Percentiles rank a stretch among this genome's conserved stretches.
phyloP scores from a whole-genome alignment of 2,329 filamentous ascomycete genomes.

The Didymella pomorum region DNA sequence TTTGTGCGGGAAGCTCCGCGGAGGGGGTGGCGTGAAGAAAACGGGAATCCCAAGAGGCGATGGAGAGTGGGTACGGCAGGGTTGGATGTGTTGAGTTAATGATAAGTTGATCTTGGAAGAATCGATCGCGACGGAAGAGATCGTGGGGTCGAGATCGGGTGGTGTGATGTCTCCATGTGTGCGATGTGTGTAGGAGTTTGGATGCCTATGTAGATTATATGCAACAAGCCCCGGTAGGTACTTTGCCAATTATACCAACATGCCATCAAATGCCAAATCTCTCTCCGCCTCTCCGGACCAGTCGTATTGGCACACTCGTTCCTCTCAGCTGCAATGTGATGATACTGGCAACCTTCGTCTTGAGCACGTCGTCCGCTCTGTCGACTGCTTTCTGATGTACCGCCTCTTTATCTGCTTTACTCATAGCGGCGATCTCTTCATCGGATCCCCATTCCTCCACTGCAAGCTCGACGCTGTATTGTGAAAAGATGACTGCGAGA shows the following conservation, averaged over 20 bases:
- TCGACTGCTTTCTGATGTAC: constrained; percentile 70
- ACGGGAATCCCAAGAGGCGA: neutral
- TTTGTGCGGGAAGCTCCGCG: neutral
- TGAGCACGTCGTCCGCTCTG: constrained; percentile 62
- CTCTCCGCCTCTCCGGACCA: constrained; percentile 75
- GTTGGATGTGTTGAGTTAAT: neutral
- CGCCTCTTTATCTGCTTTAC: constrained; percentile 59
- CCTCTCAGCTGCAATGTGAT: constrained; percentile 75
- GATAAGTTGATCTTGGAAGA: neutral
- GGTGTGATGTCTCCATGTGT: neutral
- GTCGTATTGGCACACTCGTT: constrained; percentile 68
- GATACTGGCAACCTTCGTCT: constrained; percentile 64
- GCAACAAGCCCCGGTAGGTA: too few species aligned
- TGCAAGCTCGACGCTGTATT: constrained; percentile 74
- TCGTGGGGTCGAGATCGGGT: neutral
- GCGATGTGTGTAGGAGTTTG: neutral
- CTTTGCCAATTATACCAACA: too few species aligned
- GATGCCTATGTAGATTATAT: neutral
- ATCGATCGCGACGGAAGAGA: neutral
- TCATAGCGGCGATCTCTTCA: constrained; percentile 51
- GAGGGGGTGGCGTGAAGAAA: constrained; percentile 5
- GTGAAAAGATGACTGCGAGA: constrained; percentile 61
- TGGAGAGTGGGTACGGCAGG: neutral
- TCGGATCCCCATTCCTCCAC: constrained; percentile 60
- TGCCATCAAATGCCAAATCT: constrained; percentile 57